Base-by-base conservation (phyloP, 345 rosid genomes). In the Bruguiera gymnorhiza region DNA sequence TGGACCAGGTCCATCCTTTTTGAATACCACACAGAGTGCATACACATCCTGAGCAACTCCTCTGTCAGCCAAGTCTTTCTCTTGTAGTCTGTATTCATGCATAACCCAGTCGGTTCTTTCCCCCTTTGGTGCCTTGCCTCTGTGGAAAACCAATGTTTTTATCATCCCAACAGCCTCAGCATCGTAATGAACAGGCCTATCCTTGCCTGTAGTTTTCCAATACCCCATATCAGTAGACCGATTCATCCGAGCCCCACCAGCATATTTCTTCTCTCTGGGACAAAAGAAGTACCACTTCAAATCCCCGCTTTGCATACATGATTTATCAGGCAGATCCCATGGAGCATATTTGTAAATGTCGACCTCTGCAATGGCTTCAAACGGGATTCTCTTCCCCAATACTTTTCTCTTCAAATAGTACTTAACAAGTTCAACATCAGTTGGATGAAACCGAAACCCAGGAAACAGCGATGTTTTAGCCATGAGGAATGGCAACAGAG, bases 261-360 rank as follows among this genome's bases (percentile, higher is more conserved):
- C 61, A 74, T 86, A 87, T 71, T 85, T 94, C 83, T 78, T 91
- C 69, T 70, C 86, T 16, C 82, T 67, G 0, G 97, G 89, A 56
- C 97, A 89, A 75, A 86, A 94, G 83, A 91, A 94, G 74, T 78
- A 86, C 96, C 96, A 94, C 50, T 94, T 86, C 9, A 85, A 83
- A 76, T 94, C 97, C 46, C 87, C 77, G 21, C 76, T 81, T 63
- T 52, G 69, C 68, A 75, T 55, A 56, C 18, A 26, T 0, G 96
- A 87, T 58, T 75, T 75, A 43, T 15, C 75, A 0, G 71, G 89
- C 26, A 94, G 81, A 71, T 82, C 92, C 90, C 90, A 84, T 5
- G 98, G 98, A 32, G 86, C 84, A 39, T 74, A 68, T 53, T 83
- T 85, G 73, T 89, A 91, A 6, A 94, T 84, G 63, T 88, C 86